A percentile compares a stretch with the other conserved stretches of the same genome.
Conservation (phyloP, 1,139 yeast species). For the Candida tropicalis region DNA sequence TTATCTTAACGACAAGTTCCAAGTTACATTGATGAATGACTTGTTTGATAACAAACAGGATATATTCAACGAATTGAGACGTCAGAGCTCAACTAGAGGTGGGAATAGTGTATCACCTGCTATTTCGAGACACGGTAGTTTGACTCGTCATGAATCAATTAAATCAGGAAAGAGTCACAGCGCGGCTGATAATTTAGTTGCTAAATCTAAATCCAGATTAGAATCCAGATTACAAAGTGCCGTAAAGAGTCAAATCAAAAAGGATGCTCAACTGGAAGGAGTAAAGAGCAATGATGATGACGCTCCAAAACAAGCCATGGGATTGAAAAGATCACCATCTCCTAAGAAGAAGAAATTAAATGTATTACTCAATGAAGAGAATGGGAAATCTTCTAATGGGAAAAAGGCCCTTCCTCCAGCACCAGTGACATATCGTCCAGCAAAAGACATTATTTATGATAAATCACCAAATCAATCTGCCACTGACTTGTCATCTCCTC, state of each 20-base stretch:
- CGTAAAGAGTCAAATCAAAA: slow-evolving; percentile 18
- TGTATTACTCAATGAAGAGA: slow-evolving; percentile 24
- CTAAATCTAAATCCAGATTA: slow-evolving; percentile 30
- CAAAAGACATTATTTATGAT: slow-evolving; percentile 28
- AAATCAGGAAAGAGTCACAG: slow-evolving; percentile 5
- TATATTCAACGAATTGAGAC: slow-evolving; percentile 48
- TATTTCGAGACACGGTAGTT: slow-evolving; percentile 8
- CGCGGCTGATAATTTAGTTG: slow-evolving; percentile 14
- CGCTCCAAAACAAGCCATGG: slow-evolving; percentile 22
- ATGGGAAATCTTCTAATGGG: neutral
- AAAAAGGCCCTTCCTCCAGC: slow-evolving; percentile 6
- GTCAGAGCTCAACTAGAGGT: slow-evolving; percentile 31
- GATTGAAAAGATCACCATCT: slow-evolving; percentile 39
- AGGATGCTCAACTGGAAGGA: slow-evolving; percentile 5
- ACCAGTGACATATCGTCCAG: slow-evolving; percentile 33
- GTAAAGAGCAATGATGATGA: slow-evolving; percentile 7
- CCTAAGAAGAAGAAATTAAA: slow-evolving; percentile 42
- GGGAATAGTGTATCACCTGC: slow-evolving; percentile 10
- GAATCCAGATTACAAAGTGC: slow-evolving; percentile 37
- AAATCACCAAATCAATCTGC: slow-evolving; percentile 5
- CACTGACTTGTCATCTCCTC: slow-evolving; percentile 22
- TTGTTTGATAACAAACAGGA: slow-evolving; percentile 35
- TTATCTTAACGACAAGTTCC: slow-evolving; percentile 54
- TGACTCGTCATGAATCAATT: slow-evolving; percentile 15
- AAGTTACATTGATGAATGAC: slow-evolving; percentile 61